These are phyloP conservation scores for Reutealis trisperma DNA, from an alignment of 345 rosid genomes.

Conservation along the genomic window DNA sequence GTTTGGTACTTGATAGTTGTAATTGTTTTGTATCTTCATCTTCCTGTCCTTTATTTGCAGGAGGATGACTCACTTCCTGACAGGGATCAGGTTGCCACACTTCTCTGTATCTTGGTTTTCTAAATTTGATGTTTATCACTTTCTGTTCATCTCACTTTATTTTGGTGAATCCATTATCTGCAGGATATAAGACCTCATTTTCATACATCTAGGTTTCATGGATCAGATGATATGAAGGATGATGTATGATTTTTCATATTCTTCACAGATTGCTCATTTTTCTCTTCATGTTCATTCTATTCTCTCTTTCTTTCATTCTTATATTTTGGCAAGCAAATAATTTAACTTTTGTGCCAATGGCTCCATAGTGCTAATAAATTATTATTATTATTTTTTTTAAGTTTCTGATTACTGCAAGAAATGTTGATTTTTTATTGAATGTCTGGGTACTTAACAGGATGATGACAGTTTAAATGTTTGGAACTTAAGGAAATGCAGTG, in stretches of 20 bases:
- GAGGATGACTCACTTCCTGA: conserved; percentile 11
- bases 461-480: background rate
- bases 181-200: conserved; percentile 6
- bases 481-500: conserved; percentile 11
- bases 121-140: no score
- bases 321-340: background rate
- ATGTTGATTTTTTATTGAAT: background rate
- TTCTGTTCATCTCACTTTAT: background rate
- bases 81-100: background rate
- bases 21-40: background rate
- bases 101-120: no score
- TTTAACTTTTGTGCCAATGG: background rate
- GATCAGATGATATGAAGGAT: conserved; percentile 4
- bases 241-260: conserved; percentile 1
- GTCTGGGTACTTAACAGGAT: background rate
- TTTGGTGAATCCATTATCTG: background rate
- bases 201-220: conserved; percentile 5
- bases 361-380: background rate
- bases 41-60: conserved; percentile 1
- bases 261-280: background rate
- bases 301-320: background rate
- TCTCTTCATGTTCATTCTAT: background rate
- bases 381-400: background rate
- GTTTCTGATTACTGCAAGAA: background rate
- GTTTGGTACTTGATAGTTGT: background rate